Conservation (phyloP, 495 filamentous ascomycete genomes). For the Tuber microsphaerosporum region DNA sequence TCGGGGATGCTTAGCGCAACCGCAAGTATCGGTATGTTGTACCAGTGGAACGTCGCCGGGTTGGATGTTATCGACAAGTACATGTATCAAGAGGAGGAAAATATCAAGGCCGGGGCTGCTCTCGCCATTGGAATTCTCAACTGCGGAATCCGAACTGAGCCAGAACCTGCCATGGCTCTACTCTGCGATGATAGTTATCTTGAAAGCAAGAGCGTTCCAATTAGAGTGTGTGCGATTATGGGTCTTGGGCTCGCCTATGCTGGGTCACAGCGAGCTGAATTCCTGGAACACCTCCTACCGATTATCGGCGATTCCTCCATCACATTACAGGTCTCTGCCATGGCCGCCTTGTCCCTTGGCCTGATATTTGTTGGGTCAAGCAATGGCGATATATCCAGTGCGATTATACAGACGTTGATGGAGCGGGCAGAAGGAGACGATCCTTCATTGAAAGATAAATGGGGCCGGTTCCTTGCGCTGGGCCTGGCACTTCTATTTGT, state of each 20-base stretch:
- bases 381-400: slow-evolving; percentile 76
- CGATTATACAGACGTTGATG: slow-evolving; percentile 81
- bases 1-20: slow-evolving; percentile 78
- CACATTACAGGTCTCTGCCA: slow-evolving; percentile 91
- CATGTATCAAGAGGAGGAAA: slow-evolving; percentile 72
- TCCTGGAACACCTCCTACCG: slow-evolving; percentile 72
- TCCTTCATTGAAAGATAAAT: slow-evolving; percentile 88
- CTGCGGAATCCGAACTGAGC: slow-evolving; percentile 76
- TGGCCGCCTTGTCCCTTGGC: slow-evolving; percentile 87
- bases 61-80: slow-evolving; percentile 89
- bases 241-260: slow-evolving; percentile 90
- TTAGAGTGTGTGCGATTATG: slow-evolving; percentile 81
- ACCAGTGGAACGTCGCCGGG: slow-evolving; percentile 88
- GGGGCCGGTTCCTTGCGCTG: slow-evolving; percentile 91
- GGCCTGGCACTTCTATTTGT: slow-evolving; percentile 92
- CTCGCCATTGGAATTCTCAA: slow-evolving; percentile 90
- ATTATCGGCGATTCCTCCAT: slow-evolving; percentile 73
- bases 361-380: slow-evolving; percentile 89
- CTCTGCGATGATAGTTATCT: slow-evolving; percentile 71
- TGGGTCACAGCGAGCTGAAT: slow-evolving; percentile 78
- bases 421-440: slow-evolving; percentile 61
- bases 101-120: slow-evolving; percentile 80
- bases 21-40: slow-evolving; percentile 80
- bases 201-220: slow-evolving; percentile 63
- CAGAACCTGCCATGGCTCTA: slow-evolving; percentile 80